A percentile compares a stretch with the other conserved stretches of the same genome.
phyloP scores from a whole-genome alignment of 352 stramenopile species.

The Globisporangium yorkense region DNA sequence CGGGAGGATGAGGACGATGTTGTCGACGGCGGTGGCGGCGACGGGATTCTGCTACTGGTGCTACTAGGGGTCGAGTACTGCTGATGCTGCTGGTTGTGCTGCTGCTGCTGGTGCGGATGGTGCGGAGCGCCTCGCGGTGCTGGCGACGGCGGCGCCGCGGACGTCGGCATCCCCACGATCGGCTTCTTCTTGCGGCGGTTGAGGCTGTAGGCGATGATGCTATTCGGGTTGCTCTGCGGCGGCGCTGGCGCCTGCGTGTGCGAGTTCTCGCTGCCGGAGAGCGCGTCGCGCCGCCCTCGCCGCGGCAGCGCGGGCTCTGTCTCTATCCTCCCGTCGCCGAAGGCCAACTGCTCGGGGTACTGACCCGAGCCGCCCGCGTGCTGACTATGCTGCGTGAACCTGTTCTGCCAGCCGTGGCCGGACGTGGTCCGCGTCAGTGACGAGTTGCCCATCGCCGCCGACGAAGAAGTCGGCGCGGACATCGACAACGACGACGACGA shows the following conservation, averaged over 20 bases:
- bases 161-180: conserved; percentile 29
- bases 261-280: conserved; percentile 29
- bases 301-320: conserved; percentile 20
- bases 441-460: conserved; percentile 15
- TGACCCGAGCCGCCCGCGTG: neutral
- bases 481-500: conserved; percentile 26
- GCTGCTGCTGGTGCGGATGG: conserved; percentile 22
- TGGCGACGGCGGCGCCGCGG: neutral
- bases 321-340: conserved; percentile 22
- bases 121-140: conserved; percentile 6
- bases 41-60: neutral
- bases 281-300: conserved; percentile 31
- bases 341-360: conserved; percentile 5
- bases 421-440: conserved; percentile 14
- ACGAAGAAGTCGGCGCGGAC: conserved; percentile 8
- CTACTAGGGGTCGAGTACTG: conserved; percentile 1
- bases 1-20: neutral
- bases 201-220: conserved; percentile 49
- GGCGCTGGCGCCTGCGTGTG: conserved; percentile 9
- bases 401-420: conserved; percentile 8
- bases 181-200: conserved; percentile 59
- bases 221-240: conserved; percentile 21
- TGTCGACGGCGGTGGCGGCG: neutral
- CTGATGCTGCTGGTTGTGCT: conserved; percentile 25
- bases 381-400: conserved; percentile 19